These are phyloP conservation scores for Metroxylon sagu DNA, from an alignment of 176 grass and related monocot species.

Conservation along the genomic window DNA sequence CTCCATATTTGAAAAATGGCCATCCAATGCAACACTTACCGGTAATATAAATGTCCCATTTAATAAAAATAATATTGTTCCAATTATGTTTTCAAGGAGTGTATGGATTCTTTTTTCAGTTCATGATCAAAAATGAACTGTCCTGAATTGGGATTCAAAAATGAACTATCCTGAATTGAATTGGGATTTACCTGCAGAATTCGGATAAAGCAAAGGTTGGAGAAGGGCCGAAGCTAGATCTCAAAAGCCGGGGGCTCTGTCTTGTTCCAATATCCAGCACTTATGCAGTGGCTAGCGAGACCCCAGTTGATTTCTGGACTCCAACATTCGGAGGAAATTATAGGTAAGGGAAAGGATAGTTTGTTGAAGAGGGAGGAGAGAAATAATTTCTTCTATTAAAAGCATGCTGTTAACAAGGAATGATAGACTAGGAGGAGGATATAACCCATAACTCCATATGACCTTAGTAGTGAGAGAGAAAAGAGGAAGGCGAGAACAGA, in stretches of 20 bases:
- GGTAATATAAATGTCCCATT: slow-evolving; percentile 26
- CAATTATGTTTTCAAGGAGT: not conserved
- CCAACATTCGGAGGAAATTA: slow-evolving; percentile 64
- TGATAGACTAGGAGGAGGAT: no score
- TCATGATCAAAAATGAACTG: not conserved
- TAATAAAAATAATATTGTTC: not conserved
- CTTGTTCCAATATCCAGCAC: slow-evolving; percentile 87
- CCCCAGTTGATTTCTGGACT: slow-evolving; percentile 69
- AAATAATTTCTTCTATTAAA: no score
- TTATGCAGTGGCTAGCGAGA: slow-evolving; percentile 60
- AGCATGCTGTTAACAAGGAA: no score
- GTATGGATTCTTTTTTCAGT: not conserved
- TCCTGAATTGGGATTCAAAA: slow-evolving; percentile 5
- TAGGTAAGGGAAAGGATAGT: slow-evolving; percentile 38
- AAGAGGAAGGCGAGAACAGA: no score
- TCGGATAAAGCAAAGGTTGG: slow-evolving; percentile 38
- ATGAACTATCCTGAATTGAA: not conserved
- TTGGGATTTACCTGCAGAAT: slow-evolving; percentile 32
- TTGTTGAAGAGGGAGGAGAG: no score
- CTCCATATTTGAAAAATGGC: slow-evolving; percentile 76
- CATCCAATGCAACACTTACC: slow-evolving; percentile 69
- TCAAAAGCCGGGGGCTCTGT: slow-evolving; percentile 76
- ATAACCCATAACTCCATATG: no score
- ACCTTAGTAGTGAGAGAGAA: no score
- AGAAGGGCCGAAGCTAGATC: slow-evolving; percentile 38